Base-by-base conservation (phyloP, 2,329 filamentous ascomycete species). In the Penicillium rolfsii region DNA sequence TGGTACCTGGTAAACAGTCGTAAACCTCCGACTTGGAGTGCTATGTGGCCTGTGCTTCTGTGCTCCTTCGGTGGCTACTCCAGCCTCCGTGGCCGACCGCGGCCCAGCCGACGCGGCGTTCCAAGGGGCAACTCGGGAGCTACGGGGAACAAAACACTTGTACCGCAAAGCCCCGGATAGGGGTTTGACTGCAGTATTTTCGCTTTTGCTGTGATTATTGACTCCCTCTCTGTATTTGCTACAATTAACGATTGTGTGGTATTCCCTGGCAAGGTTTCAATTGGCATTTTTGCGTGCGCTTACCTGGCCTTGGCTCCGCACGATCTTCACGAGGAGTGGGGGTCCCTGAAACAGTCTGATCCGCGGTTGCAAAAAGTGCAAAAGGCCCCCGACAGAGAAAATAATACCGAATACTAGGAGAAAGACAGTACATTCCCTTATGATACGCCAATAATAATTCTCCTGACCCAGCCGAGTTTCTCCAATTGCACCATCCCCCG, bases 291-390 rank as follows among this genome's bases (percentile, higher is more conserved):
- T 57, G 64, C 66, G 63, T 43, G 64, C 30, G 41, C 59, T 66
- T 64, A 64, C 55, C 58, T 57, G 56, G 46, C 61, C 33, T 64
- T 54, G 59, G 61, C 57, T 57, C 14, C 38, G 58, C 58, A 55
- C 30, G 66, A 68, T 66, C 64, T 57, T 61, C 64, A 65, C 43
- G 35, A 35, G 48, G 52, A 67, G 65, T 67, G 65, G 65, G 61
- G 59, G 55, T 30, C 43, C 65, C 67, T 73, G 69, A 70, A 68
- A 71, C 67, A 68, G 68, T 36, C 53, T 52, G 64, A 64, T 68
- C 68, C 60, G 66, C 68, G 64, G 64, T 64, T 60, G 54, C 45
- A 30, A 57, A 49, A 28, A 22, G 19, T 22, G 19, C 19, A 22
- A 22, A 22, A 22, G 19, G 30, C 7, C 22, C 49, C 49, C 49